Evolutionary conservation across 352 stramenopile genomes (phyloP).

Genomic region (Pythium brachiatum): DNA sequence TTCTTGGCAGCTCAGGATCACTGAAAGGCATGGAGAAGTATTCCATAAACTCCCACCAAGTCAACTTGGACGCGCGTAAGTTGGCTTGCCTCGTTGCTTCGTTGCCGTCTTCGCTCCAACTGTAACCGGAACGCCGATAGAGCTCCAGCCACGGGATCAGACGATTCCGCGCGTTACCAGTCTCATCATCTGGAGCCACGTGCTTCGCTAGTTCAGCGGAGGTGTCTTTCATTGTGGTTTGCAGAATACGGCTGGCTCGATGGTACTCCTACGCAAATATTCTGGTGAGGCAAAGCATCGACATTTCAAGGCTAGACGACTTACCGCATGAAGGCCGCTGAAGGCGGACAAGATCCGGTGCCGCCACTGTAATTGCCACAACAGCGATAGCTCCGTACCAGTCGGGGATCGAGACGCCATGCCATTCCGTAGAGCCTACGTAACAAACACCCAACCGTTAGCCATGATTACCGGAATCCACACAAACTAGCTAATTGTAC

Average conservation of each 20-base stretch:
- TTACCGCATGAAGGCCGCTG: constrained; percentile 53
- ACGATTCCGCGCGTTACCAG: constrained; percentile 22
- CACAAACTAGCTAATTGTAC: constrained; percentile 9
- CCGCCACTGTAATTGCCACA: constrained; percentile 71
- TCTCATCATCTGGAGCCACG: constrained; percentile 16
- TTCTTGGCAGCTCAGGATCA: constrained; percentile 50
- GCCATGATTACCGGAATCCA: constrained; percentile 22
- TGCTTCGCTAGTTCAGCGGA: constrained; percentile 17
- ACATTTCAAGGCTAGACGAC: constrained; percentile 16
- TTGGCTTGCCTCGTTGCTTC: constrained; percentile 35
- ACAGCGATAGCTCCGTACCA: constrained; percentile 51
- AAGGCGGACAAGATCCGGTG: constrained; percentile 60
- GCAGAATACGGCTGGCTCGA: constrained; percentile 11
- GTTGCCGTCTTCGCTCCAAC: constrained; percentile 52
- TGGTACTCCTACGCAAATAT: constrained; percentile 18
- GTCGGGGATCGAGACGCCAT: constrained; percentile 60
- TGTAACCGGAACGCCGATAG: constrained; percentile 55
- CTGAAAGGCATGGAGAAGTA: constrained; percentile 81
- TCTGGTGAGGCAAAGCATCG: not conserved
- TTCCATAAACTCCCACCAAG: constrained; percentile 72
- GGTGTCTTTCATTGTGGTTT: constrained; percentile 17
- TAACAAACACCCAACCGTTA: not conserved
- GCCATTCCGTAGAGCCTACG: constrained; percentile 49
- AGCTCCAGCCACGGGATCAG: constrained; percentile 70
- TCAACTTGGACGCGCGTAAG: constrained; percentile 43